Conservation (phyloP, 306 rosid genomes). For the Rubus idaeus region DNA sequence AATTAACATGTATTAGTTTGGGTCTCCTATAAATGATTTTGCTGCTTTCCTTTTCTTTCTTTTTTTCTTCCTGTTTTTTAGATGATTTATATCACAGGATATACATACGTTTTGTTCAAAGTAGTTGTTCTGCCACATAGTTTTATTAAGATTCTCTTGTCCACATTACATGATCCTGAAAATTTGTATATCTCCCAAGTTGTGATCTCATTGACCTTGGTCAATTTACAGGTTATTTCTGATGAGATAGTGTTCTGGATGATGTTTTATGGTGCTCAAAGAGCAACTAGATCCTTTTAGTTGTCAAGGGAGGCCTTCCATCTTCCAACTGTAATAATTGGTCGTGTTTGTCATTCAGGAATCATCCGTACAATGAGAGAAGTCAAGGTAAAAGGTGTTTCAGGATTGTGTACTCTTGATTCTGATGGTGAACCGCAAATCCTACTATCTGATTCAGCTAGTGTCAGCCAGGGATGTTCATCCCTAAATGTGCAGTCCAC, state of each 20-base stretch:
- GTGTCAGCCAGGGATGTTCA: slow-evolving; percentile 28
- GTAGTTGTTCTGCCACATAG: not conserved
- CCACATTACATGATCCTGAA: not conserved
- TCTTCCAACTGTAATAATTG: slow-evolving; percentile 23
- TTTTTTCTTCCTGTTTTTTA: not conserved
- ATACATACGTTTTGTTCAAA: not conserved
- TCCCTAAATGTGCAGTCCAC: slow-evolving; percentile 51
- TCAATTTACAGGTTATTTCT: slow-evolving; percentile 30
- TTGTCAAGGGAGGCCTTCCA: slow-evolving; percentile 20
- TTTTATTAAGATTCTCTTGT: not conserved
- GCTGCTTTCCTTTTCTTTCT: not conserved
- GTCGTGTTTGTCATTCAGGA: slow-evolving; percentile 31
- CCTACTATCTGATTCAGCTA: slow-evolving; percentile 28
- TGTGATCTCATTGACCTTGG: not conserved
- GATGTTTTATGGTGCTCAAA: slow-evolving; percentile 35
- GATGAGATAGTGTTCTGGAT: slow-evolving; percentile 22
- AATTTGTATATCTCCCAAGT: not conserved
- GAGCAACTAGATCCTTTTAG: slow-evolving; percentile 32
- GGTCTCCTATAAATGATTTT: not conserved
- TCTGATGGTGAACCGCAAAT: slow-evolving; percentile 39
- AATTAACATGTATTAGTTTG: not conserved
- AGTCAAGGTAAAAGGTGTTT: slow-evolving; percentile 40
- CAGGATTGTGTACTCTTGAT: slow-evolving; percentile 28
- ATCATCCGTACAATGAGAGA: slow-evolving; percentile 51
- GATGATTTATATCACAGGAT: not conserved